These are phyloP conservation scores for Tolypocladium guangdongense DNA, from an alignment of 2,329 filamentous ascomycete genomes.

Conservation along the genomic window DNA sequence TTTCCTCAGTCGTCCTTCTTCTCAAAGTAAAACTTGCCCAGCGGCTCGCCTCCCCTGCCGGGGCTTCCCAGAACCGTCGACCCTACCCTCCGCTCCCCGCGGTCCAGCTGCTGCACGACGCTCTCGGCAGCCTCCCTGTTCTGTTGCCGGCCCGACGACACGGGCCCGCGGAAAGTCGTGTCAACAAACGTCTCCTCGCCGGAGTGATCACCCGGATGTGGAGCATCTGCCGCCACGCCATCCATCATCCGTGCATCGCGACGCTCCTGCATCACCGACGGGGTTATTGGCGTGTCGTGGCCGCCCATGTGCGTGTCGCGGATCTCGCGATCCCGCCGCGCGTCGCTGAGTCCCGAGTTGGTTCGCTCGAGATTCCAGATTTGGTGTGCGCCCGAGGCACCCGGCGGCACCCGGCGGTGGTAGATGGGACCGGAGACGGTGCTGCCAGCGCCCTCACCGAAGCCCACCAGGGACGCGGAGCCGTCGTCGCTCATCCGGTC, in stretches of 20 bases:
- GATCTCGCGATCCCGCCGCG: constrained; percentile 22
- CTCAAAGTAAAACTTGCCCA: constrained; percentile 53
- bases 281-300: constrained; percentile 31
- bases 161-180: constrained; percentile 49
- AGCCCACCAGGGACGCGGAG: constrained; percentile 74
- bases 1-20: constrained; percentile 11
- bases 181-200: constrained; percentile 50
- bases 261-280: constrained; percentile 38
- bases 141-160: constrained; percentile 27
- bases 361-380: constrained; percentile 38
- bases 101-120: constrained; percentile 48
- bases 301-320: constrained; percentile 19
- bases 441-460: constrained; percentile 83
- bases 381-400: constrained; percentile 24
- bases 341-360: constrained; percentile 41
- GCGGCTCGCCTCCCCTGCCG: constrained; percentile 30
- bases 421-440: constrained; percentile 73
- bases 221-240: constrained; percentile 49
- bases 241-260: constrained; percentile 56
- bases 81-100: constrained; percentile 31
- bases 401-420: constrained; percentile 37
- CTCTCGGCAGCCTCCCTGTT: constrained; percentile 50
- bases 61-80: constrained; percentile 30
- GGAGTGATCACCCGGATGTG: constrained; percentile 32
- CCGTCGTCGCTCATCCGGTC: constrained; percentile 82